These are phyloP conservation scores for Bipolaris cookei DNA, from an alignment of 2,329 filamentous ascomycete species.

Conservation along the genomic window DNA sequence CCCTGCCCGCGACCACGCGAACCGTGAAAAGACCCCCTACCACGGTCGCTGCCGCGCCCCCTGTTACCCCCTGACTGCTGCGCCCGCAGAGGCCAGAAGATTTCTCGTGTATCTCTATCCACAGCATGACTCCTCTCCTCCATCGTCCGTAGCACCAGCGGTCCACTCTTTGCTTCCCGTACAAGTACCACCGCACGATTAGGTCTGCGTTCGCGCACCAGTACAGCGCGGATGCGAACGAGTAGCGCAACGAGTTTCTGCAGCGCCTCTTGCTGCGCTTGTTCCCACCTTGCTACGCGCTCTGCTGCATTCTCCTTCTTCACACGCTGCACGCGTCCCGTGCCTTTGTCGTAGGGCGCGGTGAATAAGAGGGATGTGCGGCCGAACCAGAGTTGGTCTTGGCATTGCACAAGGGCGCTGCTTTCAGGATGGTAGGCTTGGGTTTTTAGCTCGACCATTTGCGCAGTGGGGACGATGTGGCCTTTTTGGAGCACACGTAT, in stretches of 20 bases:
- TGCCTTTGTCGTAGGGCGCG: conserved; percentile 23
- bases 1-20: conserved; percentile 3
- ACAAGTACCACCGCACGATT: conserved; percentile 24
- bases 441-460: conserved; percentile 39
- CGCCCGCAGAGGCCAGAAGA: conserved; percentile 20
- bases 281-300: conserved; percentile 32
- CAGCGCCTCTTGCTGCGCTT: conserved; percentile 29
- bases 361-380: conserved; percentile 36
- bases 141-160: conserved; percentile 26
- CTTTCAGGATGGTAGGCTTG: conserved; percentile 20
- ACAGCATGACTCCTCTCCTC: conserved; percentile 18
- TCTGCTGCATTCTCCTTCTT: conserved; percentile 26
- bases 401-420: conserved; percentile 18
- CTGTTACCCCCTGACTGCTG: background rate
- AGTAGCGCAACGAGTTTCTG: conserved; percentile 32
- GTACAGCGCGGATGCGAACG: conserved; percentile 12
- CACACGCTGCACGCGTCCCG: conserved; percentile 19
- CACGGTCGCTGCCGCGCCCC: conserved; percentile 1
- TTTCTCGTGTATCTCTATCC: conserved; percentile 19
- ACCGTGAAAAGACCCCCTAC: conserved; percentile 2
- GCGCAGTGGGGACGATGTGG: conserved; percentile 27
- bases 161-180: conserved; percentile 25
- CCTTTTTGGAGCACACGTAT: conserved; percentile 36
- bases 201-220: conserved; percentile 24
- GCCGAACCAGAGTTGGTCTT: conserved; percentile 44